Conservation (phyloP, 805 yeast species). For the Candida khao-thaluensis region DNA sequence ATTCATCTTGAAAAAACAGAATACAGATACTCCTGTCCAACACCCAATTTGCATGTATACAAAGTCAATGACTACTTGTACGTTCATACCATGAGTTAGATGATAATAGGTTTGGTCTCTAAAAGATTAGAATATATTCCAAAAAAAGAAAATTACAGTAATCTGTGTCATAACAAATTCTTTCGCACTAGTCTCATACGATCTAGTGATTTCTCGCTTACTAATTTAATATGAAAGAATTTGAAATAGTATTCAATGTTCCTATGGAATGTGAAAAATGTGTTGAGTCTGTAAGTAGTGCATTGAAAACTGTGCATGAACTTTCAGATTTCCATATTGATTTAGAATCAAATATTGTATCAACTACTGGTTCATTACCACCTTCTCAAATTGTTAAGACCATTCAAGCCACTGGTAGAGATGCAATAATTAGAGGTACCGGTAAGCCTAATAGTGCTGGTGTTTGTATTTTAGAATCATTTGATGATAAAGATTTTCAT, state of each 20-base stretch:
- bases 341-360: slow-evolving; percentile 57
- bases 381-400: slow-evolving; percentile 73
- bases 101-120: too few relatives aligned
- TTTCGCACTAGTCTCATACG: too few relatives aligned
- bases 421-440: slow-evolving; percentile 89
- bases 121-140: too few relatives aligned
- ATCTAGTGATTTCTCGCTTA: too few relatives aligned
- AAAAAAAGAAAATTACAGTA: too few relatives aligned
- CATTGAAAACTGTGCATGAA: slow-evolving; percentile 52
- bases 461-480: slow-evolving; percentile 82
- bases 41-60: too few relatives aligned
- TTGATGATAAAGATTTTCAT: slow-evolving; percentile 43
- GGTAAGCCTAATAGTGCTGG: slow-evolving; percentile 88
- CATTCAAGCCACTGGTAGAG: slow-evolving; percentile 74
- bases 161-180: too few relatives aligned
- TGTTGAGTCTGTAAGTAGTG: slow-evolving; percentile 55
- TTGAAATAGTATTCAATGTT: slow-evolving; percentile 78
- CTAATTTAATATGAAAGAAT: slow-evolving; percentile 21
- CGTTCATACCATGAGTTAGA: too few relatives aligned
- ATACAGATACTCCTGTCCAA: too few relatives aligned
- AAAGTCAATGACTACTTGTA: too few relatives aligned
- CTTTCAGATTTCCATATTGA: slow-evolving; percentile 55
- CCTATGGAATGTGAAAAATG: slow-evolving; percentile 80
- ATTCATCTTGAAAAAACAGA: too few relatives aligned
- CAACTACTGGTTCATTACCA: slow-evolving; percentile 66